Conservation (phyloP, 2,329 filamentous ascomycete genomes). For the Thyridium curvatum region DNA sequence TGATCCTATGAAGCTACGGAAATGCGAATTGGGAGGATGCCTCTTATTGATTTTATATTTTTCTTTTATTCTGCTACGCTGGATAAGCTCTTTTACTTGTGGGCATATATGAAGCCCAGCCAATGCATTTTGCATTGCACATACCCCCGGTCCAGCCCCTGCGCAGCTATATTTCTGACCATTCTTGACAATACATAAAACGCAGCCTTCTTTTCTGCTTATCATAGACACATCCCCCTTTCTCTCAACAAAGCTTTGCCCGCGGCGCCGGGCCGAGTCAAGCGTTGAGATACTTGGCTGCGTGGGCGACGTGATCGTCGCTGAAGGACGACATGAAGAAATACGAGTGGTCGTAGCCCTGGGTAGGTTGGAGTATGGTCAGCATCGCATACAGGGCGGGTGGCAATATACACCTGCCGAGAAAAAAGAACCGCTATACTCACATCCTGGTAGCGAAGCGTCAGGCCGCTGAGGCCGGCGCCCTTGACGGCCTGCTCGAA, state of each 20-base stretch:
- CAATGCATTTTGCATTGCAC: too few species aligned
- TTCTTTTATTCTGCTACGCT: too few species aligned
- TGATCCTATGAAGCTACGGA: too few species aligned
- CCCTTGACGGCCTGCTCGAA: conserved; percentile 74
- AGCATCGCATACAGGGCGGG: background rate
- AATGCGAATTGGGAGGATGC: too few species aligned
- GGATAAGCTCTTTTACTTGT: too few species aligned
- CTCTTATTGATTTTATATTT: too few species aligned
- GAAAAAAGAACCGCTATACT: conserved; percentile 19
- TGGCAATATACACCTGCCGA: too few species aligned
- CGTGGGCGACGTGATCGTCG: conserved; percentile 85
- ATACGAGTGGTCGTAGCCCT: conserved; percentile 95
- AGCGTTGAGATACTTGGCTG: conserved; percentile 67
- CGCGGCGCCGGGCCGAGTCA: conserved; percentile 1
- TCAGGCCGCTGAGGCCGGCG: conserved; percentile 65
- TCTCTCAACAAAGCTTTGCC: too few species aligned
- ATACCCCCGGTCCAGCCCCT: too few species aligned
- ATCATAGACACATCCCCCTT: background rate
- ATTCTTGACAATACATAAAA: too few species aligned
- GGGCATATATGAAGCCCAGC: too few species aligned
- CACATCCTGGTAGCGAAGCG: conserved; percentile 74
- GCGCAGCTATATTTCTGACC: too few species aligned
- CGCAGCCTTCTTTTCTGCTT: background rate
- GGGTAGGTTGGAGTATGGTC: conserved; percentile 1
- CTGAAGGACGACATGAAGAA: conserved; percentile 91